phyloP scores from a whole-genome alignment of 441 rosid genomes.

The Arabidopsis hybrid region DNA sequence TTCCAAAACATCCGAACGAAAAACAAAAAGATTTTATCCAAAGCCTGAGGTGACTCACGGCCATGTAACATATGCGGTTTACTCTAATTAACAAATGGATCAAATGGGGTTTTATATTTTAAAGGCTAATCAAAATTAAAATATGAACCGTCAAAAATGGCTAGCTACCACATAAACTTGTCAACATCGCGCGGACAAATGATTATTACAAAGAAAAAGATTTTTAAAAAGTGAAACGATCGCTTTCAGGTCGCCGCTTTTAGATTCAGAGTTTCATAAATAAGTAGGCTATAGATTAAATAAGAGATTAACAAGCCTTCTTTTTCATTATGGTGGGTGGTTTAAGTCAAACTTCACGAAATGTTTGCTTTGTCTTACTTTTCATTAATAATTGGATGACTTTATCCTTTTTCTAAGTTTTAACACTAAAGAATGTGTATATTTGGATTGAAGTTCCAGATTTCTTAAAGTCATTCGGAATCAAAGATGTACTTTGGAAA shows the following conservation, averaged over 20 bases:
- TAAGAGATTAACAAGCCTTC: background rate
- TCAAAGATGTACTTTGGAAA: too few relatives aligned
- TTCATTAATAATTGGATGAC: background rate
- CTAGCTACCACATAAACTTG: background rate
- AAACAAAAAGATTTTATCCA: conserved; percentile 2
- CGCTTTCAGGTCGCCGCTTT: conserved; percentile 45
- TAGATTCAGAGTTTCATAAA: background rate
- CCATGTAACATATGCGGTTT: conserved; percentile 19
- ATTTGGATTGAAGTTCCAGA: background rate
- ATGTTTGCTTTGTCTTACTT: conserved; percentile 7
- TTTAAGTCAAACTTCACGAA: conserved; percentile 17
- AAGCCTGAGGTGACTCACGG: conserved; percentile 34
- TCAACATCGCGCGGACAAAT: conserved; percentile 22
- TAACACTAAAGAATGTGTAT: background rate
- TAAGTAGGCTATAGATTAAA: background rate
- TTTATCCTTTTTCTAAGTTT: background rate
- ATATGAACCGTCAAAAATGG: conserved; percentile 33
- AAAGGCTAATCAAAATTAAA: background rate
- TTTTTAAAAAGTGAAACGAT: background rate
- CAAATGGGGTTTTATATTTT: background rate
- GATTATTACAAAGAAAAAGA: too few relatives aligned
- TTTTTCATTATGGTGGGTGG: conserved; percentile 24
- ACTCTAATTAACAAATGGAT: conserved; percentile 10
- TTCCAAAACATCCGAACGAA: background rate
- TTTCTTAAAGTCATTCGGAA: background rate